A percentile compares a stretch with the other conserved stretches of the same genome.
Evolutionary conservation across 2,329 filamentous ascomycete species (phyloP).

Genomic region (Chrysoporthe deuterocubensis): DNA sequence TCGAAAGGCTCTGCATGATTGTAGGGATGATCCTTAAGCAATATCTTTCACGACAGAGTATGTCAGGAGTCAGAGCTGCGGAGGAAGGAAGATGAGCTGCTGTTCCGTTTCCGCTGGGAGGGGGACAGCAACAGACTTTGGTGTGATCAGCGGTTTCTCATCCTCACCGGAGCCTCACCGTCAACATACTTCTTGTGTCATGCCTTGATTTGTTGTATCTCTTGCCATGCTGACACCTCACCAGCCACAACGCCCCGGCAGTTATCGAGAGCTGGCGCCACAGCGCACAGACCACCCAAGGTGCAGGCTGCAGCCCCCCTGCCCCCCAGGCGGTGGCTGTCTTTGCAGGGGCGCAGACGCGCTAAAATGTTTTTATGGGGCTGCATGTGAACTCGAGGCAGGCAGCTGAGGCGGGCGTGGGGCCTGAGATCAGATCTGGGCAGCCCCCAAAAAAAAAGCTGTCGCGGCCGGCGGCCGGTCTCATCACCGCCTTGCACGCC

Average conservation of each 20-base stretch:
- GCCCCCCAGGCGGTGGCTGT: not conserved
- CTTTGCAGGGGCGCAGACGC: not conserved
- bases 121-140: not conserved
- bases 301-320: not conserved
- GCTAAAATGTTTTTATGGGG: conserved; percentile 1
- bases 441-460: not conserved
- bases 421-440: conserved; percentile 6
- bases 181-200: not conserved
- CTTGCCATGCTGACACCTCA: not conserved
- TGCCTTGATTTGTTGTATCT: not conserved
- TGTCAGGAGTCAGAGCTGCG: not conserved
- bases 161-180: not conserved
- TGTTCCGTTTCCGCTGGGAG: not conserved
- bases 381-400: conserved; percentile 2
- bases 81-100: not conserved
- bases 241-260: not conserved
- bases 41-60: not conserved
- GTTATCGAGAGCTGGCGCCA: not conserved
- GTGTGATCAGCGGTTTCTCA: not conserved
- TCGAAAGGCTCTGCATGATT: not conserved
- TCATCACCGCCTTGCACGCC: not conserved
- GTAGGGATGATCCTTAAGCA: not conserved
- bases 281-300: not conserved
- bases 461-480: not conserved
- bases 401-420: conserved; percentile 4